Evolutionary conservation across 345 rosid species (phyloP), one percentile per base, ranked within the genome.

Genomic region (Mercurialis annua): DNA sequence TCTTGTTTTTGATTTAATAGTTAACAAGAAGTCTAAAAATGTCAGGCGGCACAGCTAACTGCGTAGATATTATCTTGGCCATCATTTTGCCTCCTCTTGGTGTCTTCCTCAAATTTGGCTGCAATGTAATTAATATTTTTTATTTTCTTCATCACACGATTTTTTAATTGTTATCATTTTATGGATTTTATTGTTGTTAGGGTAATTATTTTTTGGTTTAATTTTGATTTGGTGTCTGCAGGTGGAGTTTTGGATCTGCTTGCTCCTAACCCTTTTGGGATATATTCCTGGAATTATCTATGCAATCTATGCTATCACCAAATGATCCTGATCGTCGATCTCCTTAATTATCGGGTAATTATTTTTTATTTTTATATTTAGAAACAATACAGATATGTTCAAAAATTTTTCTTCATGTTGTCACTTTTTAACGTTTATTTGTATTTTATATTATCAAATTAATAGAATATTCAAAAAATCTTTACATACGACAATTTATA

Each of bases 11-110:
- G 9, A 34, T 23, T 20, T 18, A 1, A 16, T n/a, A 2, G 7
- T 5, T 29, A 30, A 64, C 46, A n/a, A 49, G 12, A 33, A 49
- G 56, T 6, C 33, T 0, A 33, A 64, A 18, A 29, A 85, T 85
- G 86, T 8, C 71, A 27, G 70, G 21, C 0, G 58, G 85, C 10
- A 80, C 92, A 23, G 82, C 78, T 18, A 89, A 68, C 0, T 92
- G 85, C 84, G 0, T 92, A 1, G 96, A 92, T 69, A 84, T 89
- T 72, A 40, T 92, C 31, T 59, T 92, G 67, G 96, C 98, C 5
- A 80, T 92, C 80, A 46, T 92, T 74, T 79, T 92, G 87, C 98
- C 98, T 43, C 98, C 98, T 67, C 93, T 92, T 0, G 98, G 96
- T 9, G 98, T 92, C 76, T 92, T 87, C 76, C 89, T 89, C 85